phyloP scores from a whole-genome alignment of 2,329 filamentous ascomycete genomes.

The Exutisphaerella laricina region DNA sequence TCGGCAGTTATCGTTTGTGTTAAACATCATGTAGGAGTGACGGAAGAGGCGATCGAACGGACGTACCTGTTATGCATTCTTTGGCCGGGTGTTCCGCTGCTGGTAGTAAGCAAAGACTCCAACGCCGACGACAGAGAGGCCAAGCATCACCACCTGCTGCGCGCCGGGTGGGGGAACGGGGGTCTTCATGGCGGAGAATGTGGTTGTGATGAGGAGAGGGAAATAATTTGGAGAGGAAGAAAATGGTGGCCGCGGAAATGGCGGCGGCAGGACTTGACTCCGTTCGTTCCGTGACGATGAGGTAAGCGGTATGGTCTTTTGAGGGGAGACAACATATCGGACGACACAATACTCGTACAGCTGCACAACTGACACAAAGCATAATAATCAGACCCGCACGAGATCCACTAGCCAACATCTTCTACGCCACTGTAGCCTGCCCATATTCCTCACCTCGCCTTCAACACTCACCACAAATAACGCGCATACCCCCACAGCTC shows the following conservation, averaged over 20 bases:
- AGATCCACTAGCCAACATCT: not conserved
- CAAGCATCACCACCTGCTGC: not conserved
- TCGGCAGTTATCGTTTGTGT: constrained; percentile 39
- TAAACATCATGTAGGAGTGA: constrained; percentile 23
- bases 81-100: not conserved
- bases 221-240: not conserved
- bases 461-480: not conserved
- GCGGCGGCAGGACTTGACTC: not conserved
- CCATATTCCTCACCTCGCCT: not conserved
- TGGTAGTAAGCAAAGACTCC: not conserved
- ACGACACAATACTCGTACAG: too few relatives aligned
- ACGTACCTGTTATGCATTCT: constrained; percentile 3
- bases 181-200: not conserved
- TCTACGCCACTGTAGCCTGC: not conserved
- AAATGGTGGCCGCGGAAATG: not conserved
- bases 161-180: not conserved
- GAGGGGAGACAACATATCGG: too few relatives aligned
- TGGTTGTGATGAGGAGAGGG: not conserved
- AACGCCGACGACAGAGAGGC: not conserved
- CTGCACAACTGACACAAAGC: not conserved
- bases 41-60: not conserved
- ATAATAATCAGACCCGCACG: not conserved
- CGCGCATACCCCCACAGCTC: constrained; percentile 7
- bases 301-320: too few relatives aligned
- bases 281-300: too few relatives aligned